Base-by-base conservation (phyloP, 2,329 filamentous ascomycete species). In the Fonsecaea monophora region DNA sequence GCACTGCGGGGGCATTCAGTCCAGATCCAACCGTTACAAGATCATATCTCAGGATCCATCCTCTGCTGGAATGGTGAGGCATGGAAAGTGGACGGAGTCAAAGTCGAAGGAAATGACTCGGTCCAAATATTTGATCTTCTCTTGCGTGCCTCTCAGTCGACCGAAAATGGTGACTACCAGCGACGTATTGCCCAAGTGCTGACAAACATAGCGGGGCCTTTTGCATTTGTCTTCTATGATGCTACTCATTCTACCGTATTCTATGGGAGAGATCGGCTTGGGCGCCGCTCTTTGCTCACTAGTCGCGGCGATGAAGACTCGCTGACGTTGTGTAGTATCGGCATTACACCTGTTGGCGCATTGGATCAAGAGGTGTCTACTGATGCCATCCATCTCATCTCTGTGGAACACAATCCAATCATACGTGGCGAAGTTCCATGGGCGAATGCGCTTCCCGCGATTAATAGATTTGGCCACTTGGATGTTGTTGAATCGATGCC, bases 61-160 rank as follows among this genome's bases (percentile, higher is more conserved):
- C 83, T 99, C 1, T 97, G 94, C 83, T 99, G 95, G 95, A 99
- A 99, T 75, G 95, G 95, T 53, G 95, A 99, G 77, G 94, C 93
- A 0, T 99, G 95, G 95, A 89, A 86, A 65, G 84, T 96, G 58
- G 79, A 78, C 8, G 84, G 83, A 38, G 73, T 84, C 9, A 73
- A 77, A 0, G 82, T 97, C 5, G 67, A 74, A 40, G 91, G 88
- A 65, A 97, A 97, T 75, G 95, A 99, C 78, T 91, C 91, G 2
- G 84, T 90, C 73, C 79, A 82, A 6, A 82, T 98, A 18, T 89
- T 94, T 74, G 75, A 82, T 38, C 74, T 86, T 42, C 82, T 97
- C 56, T 74, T 84, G 21, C 73, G 80, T 65, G 82, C 84, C 73
- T 71, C 75, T 37, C 70, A 64, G 21, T 40, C 53, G 37, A 65